These are phyloP conservation scores for Ophiostoma piceae DNA, from an alignment of 2,329 filamentous ascomycete genomes.

Conservation along the genomic window DNA sequence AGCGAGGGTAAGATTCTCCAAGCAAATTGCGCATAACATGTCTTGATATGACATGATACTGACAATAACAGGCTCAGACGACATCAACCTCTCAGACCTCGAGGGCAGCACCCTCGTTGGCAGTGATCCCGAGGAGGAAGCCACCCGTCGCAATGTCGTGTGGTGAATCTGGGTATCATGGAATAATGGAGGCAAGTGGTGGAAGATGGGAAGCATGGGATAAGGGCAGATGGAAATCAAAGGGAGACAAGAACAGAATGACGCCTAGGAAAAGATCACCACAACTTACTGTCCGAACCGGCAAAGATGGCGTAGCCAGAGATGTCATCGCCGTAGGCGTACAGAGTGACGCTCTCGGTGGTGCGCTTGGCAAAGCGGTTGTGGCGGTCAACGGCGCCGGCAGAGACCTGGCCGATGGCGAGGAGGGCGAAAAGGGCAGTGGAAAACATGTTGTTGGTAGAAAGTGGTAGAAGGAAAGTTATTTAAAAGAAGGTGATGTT, in stretches of 20 bases:
- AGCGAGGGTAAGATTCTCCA: too few relatives aligned
- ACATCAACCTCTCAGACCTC: background rate
- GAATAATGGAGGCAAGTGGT: too few relatives aligned
- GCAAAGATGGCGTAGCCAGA: constrained; percentile 12
- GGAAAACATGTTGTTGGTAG: background rate
- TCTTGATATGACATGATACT: too few relatives aligned
- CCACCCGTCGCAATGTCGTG: too few relatives aligned
- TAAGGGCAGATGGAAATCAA: background rate
- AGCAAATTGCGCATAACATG: too few relatives aligned
- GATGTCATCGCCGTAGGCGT: constrained; percentile 18
- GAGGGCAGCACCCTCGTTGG: background rate
- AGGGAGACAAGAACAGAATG: background rate
- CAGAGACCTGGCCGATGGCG: background rate
- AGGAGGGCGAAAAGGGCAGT: constrained; percentile 13
- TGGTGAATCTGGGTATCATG: too few relatives aligned
- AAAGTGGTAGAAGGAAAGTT: background rate
- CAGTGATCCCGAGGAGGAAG: too few relatives aligned
- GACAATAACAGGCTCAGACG: too few relatives aligned
- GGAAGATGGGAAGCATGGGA: too few relatives aligned
- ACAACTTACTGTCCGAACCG: constrained; percentile 2
- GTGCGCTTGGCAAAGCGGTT: constrained; percentile 14
- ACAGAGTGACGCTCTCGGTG: constrained; percentile 14
- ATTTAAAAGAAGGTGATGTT: background rate
- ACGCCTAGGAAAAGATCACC: background rate
- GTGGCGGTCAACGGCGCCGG: background rate